A percentile compares a stretch with the other conserved stretches of the same genome.
Conservation (phyloP, 306 rosid genomes). For the Gleditsia sinensis region DNA sequence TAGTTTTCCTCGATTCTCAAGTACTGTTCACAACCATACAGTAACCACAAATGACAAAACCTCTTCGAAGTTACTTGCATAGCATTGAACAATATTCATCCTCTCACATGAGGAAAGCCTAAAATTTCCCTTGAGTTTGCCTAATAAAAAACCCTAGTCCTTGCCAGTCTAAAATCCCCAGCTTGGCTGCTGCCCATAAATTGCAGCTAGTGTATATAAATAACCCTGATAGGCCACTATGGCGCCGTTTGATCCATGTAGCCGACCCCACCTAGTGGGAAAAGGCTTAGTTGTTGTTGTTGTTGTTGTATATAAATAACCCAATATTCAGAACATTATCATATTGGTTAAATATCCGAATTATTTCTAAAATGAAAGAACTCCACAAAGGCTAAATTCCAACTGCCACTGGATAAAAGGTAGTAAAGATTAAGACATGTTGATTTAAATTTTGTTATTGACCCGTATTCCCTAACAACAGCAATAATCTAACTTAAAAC, state of each 20-base stretch:
- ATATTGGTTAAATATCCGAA: not conserved
- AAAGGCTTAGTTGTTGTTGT: too few relatives aligned
- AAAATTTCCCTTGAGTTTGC: not conserved
- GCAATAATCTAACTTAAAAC: conserved; percentile 17
- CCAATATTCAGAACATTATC: not conserved
- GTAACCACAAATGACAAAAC: not conserved
- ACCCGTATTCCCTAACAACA: conserved; percentile 5
- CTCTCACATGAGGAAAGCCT: not conserved
- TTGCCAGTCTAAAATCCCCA: not conserved
- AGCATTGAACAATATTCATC: not conserved
- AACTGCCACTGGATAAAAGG: conserved; percentile 7
- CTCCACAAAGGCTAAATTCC: too few relatives aligned
- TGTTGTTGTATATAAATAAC: not conserved
- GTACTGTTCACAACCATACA: not conserved
- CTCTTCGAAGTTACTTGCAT: not conserved
- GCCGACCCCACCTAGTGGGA: too few relatives aligned
- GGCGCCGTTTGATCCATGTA: too few relatives aligned
- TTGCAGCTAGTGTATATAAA: conserved; percentile 12
- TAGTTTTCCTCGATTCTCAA: not conserved
- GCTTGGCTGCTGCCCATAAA: not conserved
- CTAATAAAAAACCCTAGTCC: not conserved
- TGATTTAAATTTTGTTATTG: too few relatives aligned
- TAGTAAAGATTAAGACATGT: not conserved
- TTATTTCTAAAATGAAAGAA: too few relatives aligned
- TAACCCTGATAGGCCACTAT: too few relatives aligned